Percentiles rank a stretch among this genome's conserved stretches.
These are phyloP conservation scores for Sugiyamaella grinbergsii DNA, from an alignment of 1,139 yeast species.

Conservation along the genomic window DNA sequence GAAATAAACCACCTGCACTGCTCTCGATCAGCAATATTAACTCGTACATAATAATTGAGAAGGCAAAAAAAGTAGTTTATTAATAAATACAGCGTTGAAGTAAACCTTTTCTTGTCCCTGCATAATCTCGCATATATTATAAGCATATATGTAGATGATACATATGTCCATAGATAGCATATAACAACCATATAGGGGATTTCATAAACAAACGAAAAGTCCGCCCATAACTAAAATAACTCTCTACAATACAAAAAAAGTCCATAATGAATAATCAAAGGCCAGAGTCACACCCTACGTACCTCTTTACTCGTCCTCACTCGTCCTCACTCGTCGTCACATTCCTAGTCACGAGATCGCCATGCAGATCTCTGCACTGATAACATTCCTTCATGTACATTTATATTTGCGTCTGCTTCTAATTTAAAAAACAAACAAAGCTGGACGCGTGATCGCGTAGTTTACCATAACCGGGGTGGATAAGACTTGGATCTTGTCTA, in stretches of 20 bases:
- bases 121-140: not conserved
- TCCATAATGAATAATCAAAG: too few relatives aligned
- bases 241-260: too few relatives aligned
- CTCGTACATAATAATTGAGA: not conserved
- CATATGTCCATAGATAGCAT: too few relatives aligned
- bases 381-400: slow-evolving; percentile 12
- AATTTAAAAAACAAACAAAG: slow-evolving; percentile 1
- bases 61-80: too few relatives aligned
- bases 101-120: not conserved
- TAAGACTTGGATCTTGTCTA: not conserved
- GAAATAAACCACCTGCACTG: not conserved
- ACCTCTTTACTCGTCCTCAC: too few relatives aligned
- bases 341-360: not conserved
- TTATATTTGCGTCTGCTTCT: slow-evolving; percentile 8
- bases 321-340: too few relatives aligned
- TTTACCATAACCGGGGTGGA: not conserved
- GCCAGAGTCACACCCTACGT: too few relatives aligned
- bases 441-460: slow-evolving; percentile 3
- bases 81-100: not conserved
- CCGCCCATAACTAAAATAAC: too few relatives aligned
- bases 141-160: not conserved
- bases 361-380: slow-evolving; percentile 8
- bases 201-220: too few relatives aligned
- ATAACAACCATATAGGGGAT: too few relatives aligned
- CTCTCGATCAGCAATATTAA: not conserved